Evolutionary conservation across 1,139 yeast genomes (phyloP).

Genomic region (Groenewaldozyma auringiensis): DNA sequence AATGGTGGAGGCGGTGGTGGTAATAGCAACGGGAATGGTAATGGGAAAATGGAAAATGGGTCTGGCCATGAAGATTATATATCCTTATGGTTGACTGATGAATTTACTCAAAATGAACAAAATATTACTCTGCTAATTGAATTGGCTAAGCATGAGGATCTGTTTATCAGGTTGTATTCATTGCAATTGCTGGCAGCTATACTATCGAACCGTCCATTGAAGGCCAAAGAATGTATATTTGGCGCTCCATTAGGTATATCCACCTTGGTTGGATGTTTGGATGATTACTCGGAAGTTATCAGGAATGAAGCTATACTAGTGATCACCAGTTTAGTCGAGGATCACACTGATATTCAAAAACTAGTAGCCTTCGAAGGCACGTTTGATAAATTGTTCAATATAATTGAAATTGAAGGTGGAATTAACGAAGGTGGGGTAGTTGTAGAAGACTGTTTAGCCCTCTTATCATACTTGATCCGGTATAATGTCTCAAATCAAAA

Average conservation of each 20-base stretch:
- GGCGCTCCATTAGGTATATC: slow-evolving; percentile 76
- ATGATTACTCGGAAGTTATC: slow-evolving; percentile 77
- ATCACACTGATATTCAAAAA: slow-evolving; percentile 82
- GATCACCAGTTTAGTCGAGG: slow-evolving; percentile 74
- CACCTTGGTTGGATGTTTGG: slow-evolving; percentile 58
- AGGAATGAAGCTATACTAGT: slow-evolving; percentile 75
- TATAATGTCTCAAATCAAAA: slow-evolving; percentile 90
- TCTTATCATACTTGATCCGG: slow-evolving; percentile 62
- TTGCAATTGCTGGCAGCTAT: slow-evolving; percentile 81
- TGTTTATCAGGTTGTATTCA: slow-evolving; percentile 71
- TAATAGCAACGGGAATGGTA: background rate
- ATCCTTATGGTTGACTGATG: slow-evolving; percentile 93
- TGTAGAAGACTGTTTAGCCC: slow-evolving; percentile 79
- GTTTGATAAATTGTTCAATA: slow-evolving; percentile 69
- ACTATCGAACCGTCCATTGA: slow-evolving; percentile 63
- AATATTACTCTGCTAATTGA: slow-evolving; percentile 52
- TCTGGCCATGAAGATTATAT: slow-evolving; percentile 59
- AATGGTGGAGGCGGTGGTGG: background rate
- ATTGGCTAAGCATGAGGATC: slow-evolving; percentile 50
- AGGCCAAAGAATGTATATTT: slow-evolving; percentile 68
- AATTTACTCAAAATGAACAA: slow-evolving; percentile 56
- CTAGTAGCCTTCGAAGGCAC: slow-evolving; percentile 92
- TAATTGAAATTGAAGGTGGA: slow-evolving; percentile 84
- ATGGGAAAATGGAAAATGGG: slow-evolving; percentile 21
- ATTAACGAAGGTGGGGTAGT: slow-evolving; percentile 85